These are phyloP conservation scores for Zasmidium angulare DNA, from an alignment of 2,329 filamentous ascomycete genomes.

Conservation along the genomic window DNA sequence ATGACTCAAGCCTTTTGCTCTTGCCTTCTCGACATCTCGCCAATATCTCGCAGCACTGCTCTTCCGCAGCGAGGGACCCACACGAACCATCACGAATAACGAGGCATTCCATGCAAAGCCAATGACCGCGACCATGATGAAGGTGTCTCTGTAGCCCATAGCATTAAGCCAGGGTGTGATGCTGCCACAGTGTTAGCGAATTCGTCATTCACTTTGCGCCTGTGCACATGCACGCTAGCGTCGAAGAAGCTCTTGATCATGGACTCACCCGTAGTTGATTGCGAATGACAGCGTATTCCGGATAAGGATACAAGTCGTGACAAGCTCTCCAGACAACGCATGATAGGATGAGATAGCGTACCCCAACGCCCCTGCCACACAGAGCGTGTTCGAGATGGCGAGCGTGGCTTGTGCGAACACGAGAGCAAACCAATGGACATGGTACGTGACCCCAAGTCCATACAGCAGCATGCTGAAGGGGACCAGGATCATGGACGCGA, in stretches of 20 bases:
- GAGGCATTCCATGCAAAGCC: slow-evolving; percentile 21
- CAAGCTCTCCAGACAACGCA: slow-evolving; percentile 44
- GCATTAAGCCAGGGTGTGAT: slow-evolving; percentile 22
- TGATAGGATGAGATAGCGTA: slow-evolving; percentile 48
- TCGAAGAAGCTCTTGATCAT: neutral
- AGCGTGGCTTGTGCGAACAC: slow-evolving; percentile 48
- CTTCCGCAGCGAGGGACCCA: slow-evolving; percentile 15
- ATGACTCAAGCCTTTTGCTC: slow-evolving; percentile 18
- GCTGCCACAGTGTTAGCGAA: neutral
- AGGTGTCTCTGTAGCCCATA: slow-evolving; percentile 19
- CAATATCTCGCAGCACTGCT: slow-evolving; percentile 19
- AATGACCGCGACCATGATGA: slow-evolving; percentile 23
- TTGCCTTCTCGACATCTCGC: slow-evolving; percentile 20
- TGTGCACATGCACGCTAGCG: neutral
- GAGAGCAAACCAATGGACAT: slow-evolving; percentile 50
- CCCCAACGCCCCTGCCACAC: slow-evolving; percentile 40
- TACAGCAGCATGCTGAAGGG: slow-evolving; percentile 45
- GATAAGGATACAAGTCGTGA: slow-evolving; percentile 48
- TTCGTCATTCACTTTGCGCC: neutral
- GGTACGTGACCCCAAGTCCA: slow-evolving; percentile 49
- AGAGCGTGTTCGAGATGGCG: slow-evolving; percentile 43
- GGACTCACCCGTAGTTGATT: slow-evolving; percentile 45
- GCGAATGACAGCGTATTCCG: slow-evolving; percentile 51
- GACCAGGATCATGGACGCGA: slow-evolving; percentile 39
- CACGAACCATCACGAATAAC: slow-evolving; percentile 19